These are phyloP conservation scores for Ceratocystis lukuohia DNA, from an alignment of 2,329 filamentous ascomycete species.

Conservation along the genomic window DNA sequence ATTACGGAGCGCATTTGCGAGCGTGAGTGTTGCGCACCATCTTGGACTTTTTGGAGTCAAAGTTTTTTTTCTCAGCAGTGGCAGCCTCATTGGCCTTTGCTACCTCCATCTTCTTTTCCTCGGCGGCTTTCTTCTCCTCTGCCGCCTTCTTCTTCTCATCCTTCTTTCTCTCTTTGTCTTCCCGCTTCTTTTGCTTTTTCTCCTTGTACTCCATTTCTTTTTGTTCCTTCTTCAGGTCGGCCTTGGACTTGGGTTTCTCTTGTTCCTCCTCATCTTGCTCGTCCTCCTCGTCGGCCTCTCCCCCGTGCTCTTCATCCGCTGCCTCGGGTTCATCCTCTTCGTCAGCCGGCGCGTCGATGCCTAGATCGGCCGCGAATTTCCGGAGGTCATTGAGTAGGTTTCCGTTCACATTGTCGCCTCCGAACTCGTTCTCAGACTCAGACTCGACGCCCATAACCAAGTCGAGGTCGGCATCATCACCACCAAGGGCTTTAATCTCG, in stretches of 20 bases:
- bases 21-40: conserved; percentile 26
- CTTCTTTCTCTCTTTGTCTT: conserved; percentile 17
- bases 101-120: conserved; percentile 22
- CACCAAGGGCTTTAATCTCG: conserved; percentile 52
- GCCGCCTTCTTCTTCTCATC: conserved; percentile 16
- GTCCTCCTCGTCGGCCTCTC: background rate
- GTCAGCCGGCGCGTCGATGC: conserved; percentile 16
- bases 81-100: conserved; percentile 25
- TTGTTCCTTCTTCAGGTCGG: conserved; percentile 28
- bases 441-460: conserved; percentile 42
- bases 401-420: conserved; percentile 22
- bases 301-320: background rate
- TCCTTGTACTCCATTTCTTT: conserved; percentile 24
- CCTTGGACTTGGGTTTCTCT: conserved; percentile 27
- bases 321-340: background rate
- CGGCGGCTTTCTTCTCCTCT: conserved; percentile 22
- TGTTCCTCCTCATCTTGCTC: conserved; percentile 22
- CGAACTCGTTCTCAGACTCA: conserved; percentile 28
- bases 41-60: conserved; percentile 25
- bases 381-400: conserved; percentile 12
- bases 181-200: conserved; percentile 26
- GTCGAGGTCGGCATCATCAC: conserved; percentile 50
- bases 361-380: conserved; percentile 17
- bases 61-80: conserved; percentile 26
- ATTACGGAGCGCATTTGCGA: background rate